Percentiles rank a stretch among this genome's conserved stretches.
These are phyloP conservation scores for Lentinula lateritia DNA, from an alignment of 768 basidiomycete genomes.

Conservation along the genomic window DNA sequence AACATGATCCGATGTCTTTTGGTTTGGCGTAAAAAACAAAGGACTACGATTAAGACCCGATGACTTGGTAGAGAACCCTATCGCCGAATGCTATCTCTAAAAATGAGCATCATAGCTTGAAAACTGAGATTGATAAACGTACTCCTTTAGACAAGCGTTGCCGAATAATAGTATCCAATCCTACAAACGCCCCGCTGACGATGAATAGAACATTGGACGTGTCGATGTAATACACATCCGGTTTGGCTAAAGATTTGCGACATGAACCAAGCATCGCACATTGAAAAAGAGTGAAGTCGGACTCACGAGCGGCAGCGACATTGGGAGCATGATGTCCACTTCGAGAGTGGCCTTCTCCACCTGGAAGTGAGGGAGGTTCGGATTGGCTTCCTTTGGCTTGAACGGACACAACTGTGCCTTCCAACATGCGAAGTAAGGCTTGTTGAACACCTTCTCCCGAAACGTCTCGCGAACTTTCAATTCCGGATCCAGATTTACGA, in stretches of 20 bases:
- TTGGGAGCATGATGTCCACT: slow-evolving; percentile 45
- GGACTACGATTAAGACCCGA: slow-evolving; percentile 30
- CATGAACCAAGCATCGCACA: not conserved
- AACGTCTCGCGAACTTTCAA: slow-evolving; percentile 78
- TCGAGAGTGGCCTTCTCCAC: slow-evolving; percentile 41
- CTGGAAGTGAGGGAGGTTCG: slow-evolving; percentile 38
- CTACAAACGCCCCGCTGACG: slow-evolving; percentile 91
- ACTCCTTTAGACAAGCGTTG: slow-evolving; percentile 82
- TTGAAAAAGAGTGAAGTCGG: not conserved
- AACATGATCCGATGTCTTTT: slow-evolving; percentile 43
- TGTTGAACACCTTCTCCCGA: slow-evolving; percentile 97
- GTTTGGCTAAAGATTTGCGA: slow-evolving; percentile 32
- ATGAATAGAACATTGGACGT: slow-evolving; percentile 94
- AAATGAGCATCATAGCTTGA: slow-evolving; percentile 2
- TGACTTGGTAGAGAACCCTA: slow-evolving; percentile 70
- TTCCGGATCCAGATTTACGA: slow-evolving; percentile 50
- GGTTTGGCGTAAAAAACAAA: slow-evolving; percentile 76
- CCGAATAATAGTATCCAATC: slow-evolving; percentile 78
- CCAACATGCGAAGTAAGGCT: slow-evolving; percentile 88
- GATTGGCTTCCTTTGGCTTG: slow-evolving; percentile 61
- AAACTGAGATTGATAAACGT: slow-evolving; percentile 22
- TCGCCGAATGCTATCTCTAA: slow-evolving; percentile 51
- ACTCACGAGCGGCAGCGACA: slow-evolving; percentile 26
- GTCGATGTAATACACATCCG: slow-evolving; percentile 73
- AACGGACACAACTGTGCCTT: slow-evolving; percentile 81